Evolutionary conservation across 257 asterid genomes (phyloP), one percentile per base, ranked within the genome.

Genomic region (Solanum bulbocastanum): DNA sequence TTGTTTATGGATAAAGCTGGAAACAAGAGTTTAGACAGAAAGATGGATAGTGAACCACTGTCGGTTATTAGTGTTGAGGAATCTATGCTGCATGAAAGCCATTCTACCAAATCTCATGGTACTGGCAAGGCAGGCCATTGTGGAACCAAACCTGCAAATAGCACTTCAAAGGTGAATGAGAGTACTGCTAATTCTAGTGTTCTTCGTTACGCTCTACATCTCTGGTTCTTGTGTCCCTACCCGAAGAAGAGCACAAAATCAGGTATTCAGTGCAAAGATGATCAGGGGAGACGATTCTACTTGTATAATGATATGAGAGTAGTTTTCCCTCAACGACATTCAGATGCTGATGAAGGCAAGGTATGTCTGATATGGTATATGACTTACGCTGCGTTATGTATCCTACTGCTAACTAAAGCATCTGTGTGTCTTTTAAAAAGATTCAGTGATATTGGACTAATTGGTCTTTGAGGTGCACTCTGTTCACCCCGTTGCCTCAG

Each of bases 281-380:
- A 93, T 36, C 91, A 94, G 60, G 98, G 92, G 22, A 94, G 96
- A 9, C 93, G 98, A 14, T 96, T 96, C 92, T 96, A 95, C 92
- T 89, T 96, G 91, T 94, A 94, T 88, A 94, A 90, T 86, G 98
- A 96, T 88, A 93, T 96, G 96, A 92, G 98, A 86, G 99, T 96
- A 36, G 99, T 96, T 85, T 96, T 96, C 88, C 99, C 99, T 87
- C 99, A 95, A 83, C 98, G 99, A 83, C 99, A 96, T 88, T 93
- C 98, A 8, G 99, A 96, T 91, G 90, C 98, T 32, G 99, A 96
- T 58, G 98, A 96, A 92, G 98, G 99, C 88, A 95, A 96, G 98
- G 99, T 96, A 94, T 69, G 93, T 88, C n/a, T 68, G 79, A 27
- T 42, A 62, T 39, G 39, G 85, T 86, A 72, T 40, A 78, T 40